Percentiles rank a stretch among this genome's conserved stretches.
Conservation (phyloP, 1,139 yeast species). For the Kodamaea fungicola region DNA sequence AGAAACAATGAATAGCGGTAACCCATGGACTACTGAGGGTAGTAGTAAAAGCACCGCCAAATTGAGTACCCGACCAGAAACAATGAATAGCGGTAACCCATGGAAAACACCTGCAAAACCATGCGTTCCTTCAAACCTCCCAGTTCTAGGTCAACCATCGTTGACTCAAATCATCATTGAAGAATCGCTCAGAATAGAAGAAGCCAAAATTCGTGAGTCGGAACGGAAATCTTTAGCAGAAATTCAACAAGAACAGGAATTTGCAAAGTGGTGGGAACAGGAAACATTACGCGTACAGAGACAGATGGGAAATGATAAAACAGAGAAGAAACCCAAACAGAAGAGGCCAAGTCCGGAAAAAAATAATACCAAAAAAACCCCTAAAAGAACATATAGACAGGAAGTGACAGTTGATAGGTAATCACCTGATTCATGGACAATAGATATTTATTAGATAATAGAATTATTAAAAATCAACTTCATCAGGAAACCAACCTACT, state of each 20-base stretch:
- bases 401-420: background rate
- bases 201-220: slow-evolving; percentile 24
- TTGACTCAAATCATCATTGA: slow-evolving; percentile 40
- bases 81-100: too few species aligned
- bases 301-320: slow-evolving; percentile 26
- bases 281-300: slow-evolving; percentile 61
- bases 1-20: too few species aligned
- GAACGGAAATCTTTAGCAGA: slow-evolving; percentile 54
- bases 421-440: too few species aligned
- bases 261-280: slow-evolving; percentile 79
- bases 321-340: slow-evolving; percentile 1
- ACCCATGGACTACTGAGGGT: too few species aligned
- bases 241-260: slow-evolving; percentile 75
- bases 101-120: too few species aligned
- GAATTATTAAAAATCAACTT: slow-evolving; percentile 26
- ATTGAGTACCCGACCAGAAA: too few species aligned
- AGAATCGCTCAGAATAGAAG: slow-evolving; percentile 48
- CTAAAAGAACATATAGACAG: slow-evolving; percentile 1
- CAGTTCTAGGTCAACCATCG: slow-evolving; percentile 15
- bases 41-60: too few species aligned
- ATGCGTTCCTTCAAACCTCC: background rate
- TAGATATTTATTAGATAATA: too few species aligned
- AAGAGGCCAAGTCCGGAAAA: slow-evolving; percentile 2
- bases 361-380: slow-evolving; percentile 2
- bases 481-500: slow-evolving; percentile 72